Conservation (phyloP, 495 filamentous ascomycete genomes). For the Penicillium arizonense region DNA sequence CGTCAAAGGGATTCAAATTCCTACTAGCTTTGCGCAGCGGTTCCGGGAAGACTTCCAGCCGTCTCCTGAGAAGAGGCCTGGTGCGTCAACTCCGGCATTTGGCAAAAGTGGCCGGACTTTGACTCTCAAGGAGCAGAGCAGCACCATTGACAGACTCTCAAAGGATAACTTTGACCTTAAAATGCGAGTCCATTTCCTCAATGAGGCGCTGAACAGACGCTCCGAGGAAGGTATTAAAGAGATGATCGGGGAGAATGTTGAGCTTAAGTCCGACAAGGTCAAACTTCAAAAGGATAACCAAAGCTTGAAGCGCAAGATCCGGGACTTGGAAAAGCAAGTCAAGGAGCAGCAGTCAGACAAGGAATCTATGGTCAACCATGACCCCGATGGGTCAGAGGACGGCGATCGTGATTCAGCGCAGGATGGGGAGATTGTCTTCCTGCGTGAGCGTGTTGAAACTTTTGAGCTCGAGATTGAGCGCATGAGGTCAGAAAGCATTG, state of each 20-base stretch:
- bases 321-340: constrained; percentile 81
- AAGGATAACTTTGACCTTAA: constrained; percentile 97
- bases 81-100: constrained; percentile 50
- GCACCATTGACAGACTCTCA: constrained; percentile 88
- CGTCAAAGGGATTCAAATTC: constrained; percentile 83
- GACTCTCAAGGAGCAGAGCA: constrained; percentile 95
- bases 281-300: constrained; percentile 88
- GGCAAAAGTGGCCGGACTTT: constrained; percentile 72
- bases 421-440: constrained; percentile 79
- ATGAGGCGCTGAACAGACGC: constrained; percentile 86
- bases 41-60: constrained; percentile 62
- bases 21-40: constrained; percentile 82
- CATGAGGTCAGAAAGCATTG: constrained; percentile 69
- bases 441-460: constrained; percentile 79
- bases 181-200: constrained; percentile 94
- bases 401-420: constrained; percentile 45
- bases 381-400: constrained; percentile 63
- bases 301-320: constrained; percentile 68
- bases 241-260: constrained; percentile 95
- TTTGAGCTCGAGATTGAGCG: constrained; percentile 82
- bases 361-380: constrained; percentile 57
- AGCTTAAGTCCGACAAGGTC: constrained; percentile 84
- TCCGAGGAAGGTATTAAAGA: constrained; percentile 97
- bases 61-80: constrained; percentile 54
- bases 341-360: constrained; percentile 61